phyloP scores from a whole-genome alignment of 768 basidiomycete species.

The Podaxis sp. region DNA sequence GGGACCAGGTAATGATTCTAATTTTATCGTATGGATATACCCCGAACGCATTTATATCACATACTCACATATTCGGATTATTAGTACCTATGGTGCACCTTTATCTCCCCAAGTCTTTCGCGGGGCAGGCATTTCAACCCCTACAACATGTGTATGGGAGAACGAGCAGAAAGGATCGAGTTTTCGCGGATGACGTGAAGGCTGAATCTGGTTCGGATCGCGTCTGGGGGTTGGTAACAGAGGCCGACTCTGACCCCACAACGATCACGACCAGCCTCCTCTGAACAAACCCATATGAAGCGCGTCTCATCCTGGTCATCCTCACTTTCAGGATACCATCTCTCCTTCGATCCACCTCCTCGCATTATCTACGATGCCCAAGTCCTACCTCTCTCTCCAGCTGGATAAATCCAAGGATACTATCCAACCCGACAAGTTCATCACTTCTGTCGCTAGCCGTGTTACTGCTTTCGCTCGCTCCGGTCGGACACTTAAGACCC shows the following conservation, averaged over 20 bases:
- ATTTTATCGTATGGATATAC: background rate
- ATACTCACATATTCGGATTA: background rate
- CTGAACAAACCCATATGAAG: background rate
- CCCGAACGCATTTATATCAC: background rate
- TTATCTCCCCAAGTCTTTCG: too few relatives aligned
- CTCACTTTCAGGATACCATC: background rate
- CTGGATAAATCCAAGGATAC: background rate
- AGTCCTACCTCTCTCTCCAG: background rate
- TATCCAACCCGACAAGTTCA: constrained; percentile 3
- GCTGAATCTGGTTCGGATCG: background rate
- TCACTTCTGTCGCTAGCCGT: constrained; percentile 1
- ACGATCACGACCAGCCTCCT: constrained; percentile 4
- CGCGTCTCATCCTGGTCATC: background rate
- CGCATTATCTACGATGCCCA: constrained; percentile 1
- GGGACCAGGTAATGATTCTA: background rate
- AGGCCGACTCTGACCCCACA: background rate
- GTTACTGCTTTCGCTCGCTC: background rate
- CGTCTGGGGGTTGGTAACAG: background rate
- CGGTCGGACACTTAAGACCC: constrained; percentile 22
- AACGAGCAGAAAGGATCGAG: too few relatives aligned
- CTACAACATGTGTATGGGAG: too few relatives aligned
- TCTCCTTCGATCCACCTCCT: background rate
- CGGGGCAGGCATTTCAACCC: too few relatives aligned
- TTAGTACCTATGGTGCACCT: background rate
- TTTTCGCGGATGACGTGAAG: background rate